Evolutionary conservation across 176 grass and related monocot genomes (phyloP).

Genomic region (Tillandsia fasciculata): DNA sequence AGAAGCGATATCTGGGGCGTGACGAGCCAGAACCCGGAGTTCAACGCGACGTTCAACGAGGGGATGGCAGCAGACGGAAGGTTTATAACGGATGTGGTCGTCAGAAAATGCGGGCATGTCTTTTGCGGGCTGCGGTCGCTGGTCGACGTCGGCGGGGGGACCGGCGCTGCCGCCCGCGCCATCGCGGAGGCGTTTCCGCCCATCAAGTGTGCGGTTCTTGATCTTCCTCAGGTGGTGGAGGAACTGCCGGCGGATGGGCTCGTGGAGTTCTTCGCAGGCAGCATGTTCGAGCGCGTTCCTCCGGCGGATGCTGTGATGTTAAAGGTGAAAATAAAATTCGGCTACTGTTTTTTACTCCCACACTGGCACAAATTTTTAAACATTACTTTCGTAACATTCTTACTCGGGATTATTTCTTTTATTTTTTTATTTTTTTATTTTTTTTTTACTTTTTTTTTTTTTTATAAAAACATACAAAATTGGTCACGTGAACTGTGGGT

Average conservation of each 20-base stretch:
- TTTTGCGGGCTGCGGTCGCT: not conserved
- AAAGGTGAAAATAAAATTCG: conserved; percentile 16
- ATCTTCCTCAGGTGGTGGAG: no score
- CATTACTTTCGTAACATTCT: no score
- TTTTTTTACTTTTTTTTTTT: no score
- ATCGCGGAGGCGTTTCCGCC: conserved; percentile 27
- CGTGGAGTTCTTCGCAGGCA: no score
- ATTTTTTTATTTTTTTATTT: no score
- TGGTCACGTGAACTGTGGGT: no score
- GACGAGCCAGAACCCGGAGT: not conserved
- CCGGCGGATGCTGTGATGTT: conserved; percentile 26
- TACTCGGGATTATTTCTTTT: no score
- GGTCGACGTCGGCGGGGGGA: conserved; percentile 45
- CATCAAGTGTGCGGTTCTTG: no score
- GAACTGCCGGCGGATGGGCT: no score
- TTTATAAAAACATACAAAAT: no score
- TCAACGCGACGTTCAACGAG: not conserved
- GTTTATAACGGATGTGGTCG: not conserved
- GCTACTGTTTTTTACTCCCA: no score
- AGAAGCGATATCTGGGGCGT: not conserved
- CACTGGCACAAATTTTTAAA: not conserved
- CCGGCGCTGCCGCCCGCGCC: conserved; percentile 24
- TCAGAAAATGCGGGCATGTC: not conserved
- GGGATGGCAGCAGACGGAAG: not conserved
- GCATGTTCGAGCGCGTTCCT: no score